Percentiles rank a stretch among this genome's conserved stretches.
Conservation (phyloP, 768 basidiomycete genomes). For the Suillus occidentalis region DNA sequence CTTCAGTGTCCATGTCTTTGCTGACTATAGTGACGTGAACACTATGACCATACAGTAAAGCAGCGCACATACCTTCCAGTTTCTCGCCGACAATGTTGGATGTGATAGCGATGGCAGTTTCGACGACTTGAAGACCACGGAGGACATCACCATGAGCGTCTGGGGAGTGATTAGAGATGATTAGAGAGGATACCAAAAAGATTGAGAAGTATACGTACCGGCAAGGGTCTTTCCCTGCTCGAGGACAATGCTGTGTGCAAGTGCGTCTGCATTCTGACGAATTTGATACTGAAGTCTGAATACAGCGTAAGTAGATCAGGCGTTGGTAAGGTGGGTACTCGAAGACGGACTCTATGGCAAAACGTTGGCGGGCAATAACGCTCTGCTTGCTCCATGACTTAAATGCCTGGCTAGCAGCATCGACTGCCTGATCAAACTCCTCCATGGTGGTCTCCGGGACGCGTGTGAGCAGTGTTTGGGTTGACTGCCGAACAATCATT, state of each 20-base stretch:
- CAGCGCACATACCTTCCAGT: constrained; percentile 68
- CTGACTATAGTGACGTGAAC: constrained; percentile 55
- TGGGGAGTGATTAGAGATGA: constrained; percentile 24
- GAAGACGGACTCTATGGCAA: constrained; percentile 80
- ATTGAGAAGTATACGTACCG: constrained; percentile 41
- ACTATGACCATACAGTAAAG: neutral
- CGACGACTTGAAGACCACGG: constrained; percentile 88
- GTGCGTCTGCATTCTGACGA: constrained; percentile 79
- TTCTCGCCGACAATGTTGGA: constrained; percentile 87
- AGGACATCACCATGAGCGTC: constrained; percentile 96
- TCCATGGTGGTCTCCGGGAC: constrained; percentile 84
- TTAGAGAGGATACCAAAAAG: constrained; percentile 7
- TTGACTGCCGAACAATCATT: constrained; percentile 53
- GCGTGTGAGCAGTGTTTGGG: constrained; percentile 84
- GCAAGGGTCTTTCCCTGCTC: constrained; percentile 96
- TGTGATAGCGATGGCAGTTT: constrained; percentile 78
- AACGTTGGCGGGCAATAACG: constrained; percentile 81
- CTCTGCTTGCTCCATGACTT: constrained; percentile 87
- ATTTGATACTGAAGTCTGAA: constrained; percentile 82
- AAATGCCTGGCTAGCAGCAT: constrained; percentile 82
- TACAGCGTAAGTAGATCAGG: constrained; percentile 6
- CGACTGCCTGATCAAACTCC: constrained; percentile 84
- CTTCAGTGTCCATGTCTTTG: constrained; percentile 95
- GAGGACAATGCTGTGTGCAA: constrained; percentile 87
- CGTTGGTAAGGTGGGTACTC: neutral